phyloP scores from a whole-genome alignment of 352 stramenopile species.

The Pythium rishiriense region DNA sequence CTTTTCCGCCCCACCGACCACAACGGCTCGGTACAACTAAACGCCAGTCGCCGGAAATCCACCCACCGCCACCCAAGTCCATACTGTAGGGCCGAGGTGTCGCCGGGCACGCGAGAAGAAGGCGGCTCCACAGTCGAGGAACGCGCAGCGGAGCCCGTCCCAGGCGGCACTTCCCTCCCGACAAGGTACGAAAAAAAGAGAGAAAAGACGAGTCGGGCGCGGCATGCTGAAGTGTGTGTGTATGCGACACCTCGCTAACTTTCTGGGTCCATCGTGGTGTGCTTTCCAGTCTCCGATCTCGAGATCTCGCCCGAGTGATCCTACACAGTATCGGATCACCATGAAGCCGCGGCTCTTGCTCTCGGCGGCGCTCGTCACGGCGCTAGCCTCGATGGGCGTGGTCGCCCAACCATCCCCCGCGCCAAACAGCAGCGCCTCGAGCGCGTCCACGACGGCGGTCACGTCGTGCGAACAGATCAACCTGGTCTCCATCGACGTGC shows the following conservation, averaged over 20 bases:
- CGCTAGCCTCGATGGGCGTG: background rate
- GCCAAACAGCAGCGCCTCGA: background rate
- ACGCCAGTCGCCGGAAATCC: background rate
- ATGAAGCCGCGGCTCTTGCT: background rate
- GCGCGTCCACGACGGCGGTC: background rate
- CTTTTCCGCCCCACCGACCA: background rate
- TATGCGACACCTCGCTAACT: background rate
- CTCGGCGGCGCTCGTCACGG: background rate
- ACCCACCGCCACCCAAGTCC: background rate
- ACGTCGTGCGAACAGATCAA: constrained; percentile 16
- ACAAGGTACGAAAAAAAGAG: too few species aligned
- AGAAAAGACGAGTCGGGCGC: too few species aligned
- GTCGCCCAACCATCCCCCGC: background rate
- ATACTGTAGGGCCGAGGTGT: too few species aligned
- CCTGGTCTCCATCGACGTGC: constrained; percentile 9
- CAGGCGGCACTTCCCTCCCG: too few species aligned
- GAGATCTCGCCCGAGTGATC: background rate
- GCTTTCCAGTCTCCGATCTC: background rate
- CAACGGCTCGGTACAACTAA: background rate
- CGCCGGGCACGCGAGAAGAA: too few species aligned
- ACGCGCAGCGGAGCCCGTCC: too few species aligned
- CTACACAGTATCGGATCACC: background rate
- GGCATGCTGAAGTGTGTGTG: too few species aligned
- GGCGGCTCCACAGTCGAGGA: too few species aligned
- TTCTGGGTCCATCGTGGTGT: background rate